Evolutionary conservation across 1,284 basidiomycete species (phyloP), one percentile per base, ranked within the genome.

Genomic region (Psilocybe mexicana): DNA sequence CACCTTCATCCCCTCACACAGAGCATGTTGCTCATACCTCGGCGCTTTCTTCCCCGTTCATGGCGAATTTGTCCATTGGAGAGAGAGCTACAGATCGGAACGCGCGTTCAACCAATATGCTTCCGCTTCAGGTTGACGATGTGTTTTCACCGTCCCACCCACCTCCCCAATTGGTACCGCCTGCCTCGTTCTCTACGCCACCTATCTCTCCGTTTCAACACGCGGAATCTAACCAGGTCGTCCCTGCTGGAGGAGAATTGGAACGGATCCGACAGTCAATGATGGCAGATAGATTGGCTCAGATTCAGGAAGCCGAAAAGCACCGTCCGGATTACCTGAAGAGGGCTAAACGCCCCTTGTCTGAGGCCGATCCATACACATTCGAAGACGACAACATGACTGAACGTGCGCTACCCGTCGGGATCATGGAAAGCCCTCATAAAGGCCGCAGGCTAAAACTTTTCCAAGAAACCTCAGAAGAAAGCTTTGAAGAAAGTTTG

Each of bases 391-490:
- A 69, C 12, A 58, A 60, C 61, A 66, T 74, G 55, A 62, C 64
- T 33, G 67, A 74, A 36, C 54, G 70, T 58, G 65, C 73, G 56
- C 67, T 75, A 2, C 72, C 74, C 25, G 72, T 89, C 26, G 87
- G 86, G 11, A 83, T 90, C 38, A 79, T 77, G 61, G 83, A 86
- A 61, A 89, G 83, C 64, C 88, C 89, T 0, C 69, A 77, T 52
- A 89, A 86, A 71, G 90, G 89, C 0, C 76, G 89, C 52, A 76
- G 88, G 54, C 72, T 91, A 40, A 85, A 84, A 63, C 69, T 92
- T 35, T 90, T 92, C 70, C 88, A 89, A 69, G 86, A 88, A 71
- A 90, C 89, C 0, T 88, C 86, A 6, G 88, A 89, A 54, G 89
- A 90, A 72, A 90, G 87, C 67, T 91, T 92, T 63, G 88, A 90